Base-by-base conservation (phyloP, 768 basidiomycete genomes). In the Hericium alpestre region DNA sequence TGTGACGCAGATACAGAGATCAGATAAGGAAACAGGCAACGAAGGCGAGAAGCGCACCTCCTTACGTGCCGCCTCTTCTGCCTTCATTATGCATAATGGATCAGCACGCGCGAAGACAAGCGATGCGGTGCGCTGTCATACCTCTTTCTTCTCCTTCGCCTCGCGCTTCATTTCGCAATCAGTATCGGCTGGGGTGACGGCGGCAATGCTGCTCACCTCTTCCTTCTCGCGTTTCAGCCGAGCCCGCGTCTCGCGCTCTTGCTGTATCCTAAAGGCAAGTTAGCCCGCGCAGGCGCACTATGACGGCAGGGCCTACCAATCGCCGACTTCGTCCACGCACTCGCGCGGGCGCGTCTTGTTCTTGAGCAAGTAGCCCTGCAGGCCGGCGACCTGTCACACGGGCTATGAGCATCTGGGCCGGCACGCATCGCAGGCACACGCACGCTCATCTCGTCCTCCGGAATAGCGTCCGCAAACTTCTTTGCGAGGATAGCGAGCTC, bases 281-380 rank as follows among this genome's bases (percentile, higher is more conserved):
- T 13, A 61, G 56, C 41, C 52, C 60, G 20, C n/a, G 20, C 12
- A 9, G 2, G 18, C 16, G 41, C 41, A 13, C 18, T 15, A 18
- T 7, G 2, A 11, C 9, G n/a, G n/a, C 25, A 18, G 12, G 23
- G 67, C 73, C 48, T 68, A 74, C 90, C 92, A 94, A 48, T 82
- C 83, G 32, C 69, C 75, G 23, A 87, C 86, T 67, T 91, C 90
- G 5, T 84, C 84, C 9, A 93, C 90, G 61, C 85, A 88, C 69
- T 92, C 87, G 58, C 79, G 78, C 41, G 90, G 90, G n/a, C 90
- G 83, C 12, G 90, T 85, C 78, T 93, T 91, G 70, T 92, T 92
- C 78, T 87, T 88, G 57, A 91, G 75, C 40, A 93, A 76, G 68
- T 92, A 92, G 2, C 90, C 90, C 74, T 92, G 90, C 61, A 92